A percentile compares a stretch with the other conserved stretches of the same genome.
phyloP scores from a whole-genome alignment of 1,284 basidiomycete genomes.

The Fistulina hepatica region DNA sequence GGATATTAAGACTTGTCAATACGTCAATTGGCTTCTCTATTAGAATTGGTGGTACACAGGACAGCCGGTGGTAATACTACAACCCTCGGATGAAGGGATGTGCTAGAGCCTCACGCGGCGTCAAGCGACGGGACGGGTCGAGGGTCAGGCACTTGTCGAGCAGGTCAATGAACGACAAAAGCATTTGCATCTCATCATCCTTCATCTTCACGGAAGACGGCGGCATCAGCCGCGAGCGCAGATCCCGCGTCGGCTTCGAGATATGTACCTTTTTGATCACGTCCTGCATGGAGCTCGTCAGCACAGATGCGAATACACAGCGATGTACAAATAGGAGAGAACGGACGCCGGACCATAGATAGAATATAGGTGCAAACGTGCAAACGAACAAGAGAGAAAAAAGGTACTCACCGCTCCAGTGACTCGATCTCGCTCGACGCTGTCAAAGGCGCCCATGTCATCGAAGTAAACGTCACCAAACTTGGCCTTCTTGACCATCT shows the following conservation, averaged over 20 bases:
- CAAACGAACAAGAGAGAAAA: slow-evolving; percentile 5
- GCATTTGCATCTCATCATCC: slow-evolving; percentile 79
- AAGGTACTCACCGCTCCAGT: slow-evolving; percentile 61
- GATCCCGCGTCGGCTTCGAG: slow-evolving; percentile 74
- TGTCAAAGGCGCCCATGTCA: slow-evolving; percentile 75
- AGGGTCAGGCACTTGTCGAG: slow-evolving; percentile 86
- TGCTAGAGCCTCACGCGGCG: slow-evolving; percentile 76
- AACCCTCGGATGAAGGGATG: slow-evolving; percentile 80
- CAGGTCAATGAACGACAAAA: slow-evolving; percentile 83
- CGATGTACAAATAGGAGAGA: slow-evolving; percentile 8
- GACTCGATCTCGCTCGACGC: slow-evolving; percentile 73
- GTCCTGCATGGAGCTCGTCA: slow-evolving; percentile 39
- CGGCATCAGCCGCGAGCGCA: slow-evolving; percentile 77
- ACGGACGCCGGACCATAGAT: background rate
- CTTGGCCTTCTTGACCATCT: slow-evolving; percentile 89
- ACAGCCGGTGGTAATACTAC: too few relatives aligned
- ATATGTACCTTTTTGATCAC: slow-evolving; percentile 74
- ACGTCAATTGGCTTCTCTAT: too few relatives aligned
- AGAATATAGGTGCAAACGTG: background rate
- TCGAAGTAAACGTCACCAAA: slow-evolving; percentile 94
- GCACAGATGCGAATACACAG: slow-evolving; percentile 12
- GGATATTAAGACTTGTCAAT: too few relatives aligned
- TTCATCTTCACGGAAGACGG: slow-evolving; percentile 66
- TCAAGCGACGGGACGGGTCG: slow-evolving; percentile 82
- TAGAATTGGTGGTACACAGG: too few relatives aligned